Base-by-base conservation (phyloP, 2,329 filamentous ascomycete genomes). In the Rhinocladiella similis region DNA sequence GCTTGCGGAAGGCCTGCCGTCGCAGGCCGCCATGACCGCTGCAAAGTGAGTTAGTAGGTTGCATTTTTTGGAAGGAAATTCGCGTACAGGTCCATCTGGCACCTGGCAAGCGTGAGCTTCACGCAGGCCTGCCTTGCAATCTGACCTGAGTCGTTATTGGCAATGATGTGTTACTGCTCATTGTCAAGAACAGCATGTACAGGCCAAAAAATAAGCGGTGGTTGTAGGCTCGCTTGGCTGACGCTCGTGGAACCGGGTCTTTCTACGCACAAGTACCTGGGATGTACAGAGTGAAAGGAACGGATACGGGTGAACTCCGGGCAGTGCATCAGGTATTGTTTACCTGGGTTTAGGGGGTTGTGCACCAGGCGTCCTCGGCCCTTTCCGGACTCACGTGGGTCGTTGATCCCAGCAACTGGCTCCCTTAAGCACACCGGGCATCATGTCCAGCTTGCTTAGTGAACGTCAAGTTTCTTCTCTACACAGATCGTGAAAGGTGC, bases 1-100 rank as follows among this genome's bases (percentile, higher is more conserved):
- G 71, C 61, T 73, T 77, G 62, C 74, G 69, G 61, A 77, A 71
- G 36, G 76, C 76, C 41, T 72, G 69, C 54, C 71, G 68, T 55
- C 75, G 70, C 54, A 76, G 70, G 18, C 59, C 50, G 43, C 59
- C 59, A 54, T 59, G 56, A 45, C 56, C 47, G 39, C 59, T 62
- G 45, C 4, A 29, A 22, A 41, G 53, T 57, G n/a, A 62, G 54
- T 39, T 19, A 38, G 25, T 3, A 22, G 16, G 38, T n/a, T 25
- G 20, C 35, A 38, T 41, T 14, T 25, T n/a, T 12, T 20, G 33
- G 12, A 35, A 39, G 5, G 20, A 25, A 19, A 29, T 46, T 27
- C 27, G 6, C 50, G 20, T 61, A 61, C 59, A 62, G 41, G 45
- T 62, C 60, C 60, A 59, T 62, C 50, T 62, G 36, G 54, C 38